phyloP scores from a whole-genome alignment of 805 yeast species.

The Ogataea henricii region DNA sequence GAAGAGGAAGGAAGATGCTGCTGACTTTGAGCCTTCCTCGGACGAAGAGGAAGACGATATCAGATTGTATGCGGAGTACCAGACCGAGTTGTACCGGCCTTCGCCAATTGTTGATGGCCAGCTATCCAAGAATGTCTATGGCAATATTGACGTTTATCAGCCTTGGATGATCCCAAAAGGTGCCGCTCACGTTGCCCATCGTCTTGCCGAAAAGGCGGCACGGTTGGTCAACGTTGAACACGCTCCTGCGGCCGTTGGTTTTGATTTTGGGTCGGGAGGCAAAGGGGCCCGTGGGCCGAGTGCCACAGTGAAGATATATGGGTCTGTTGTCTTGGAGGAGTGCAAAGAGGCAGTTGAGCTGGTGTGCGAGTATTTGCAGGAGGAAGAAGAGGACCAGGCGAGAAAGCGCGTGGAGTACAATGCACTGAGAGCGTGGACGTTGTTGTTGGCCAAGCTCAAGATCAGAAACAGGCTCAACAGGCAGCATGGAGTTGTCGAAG shows the following conservation, averaged over 20 bases:
- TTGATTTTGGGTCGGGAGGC: slow-evolving; percentile 62
- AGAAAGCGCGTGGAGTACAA: slow-evolving; percentile 45
- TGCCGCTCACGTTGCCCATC: slow-evolving; percentile 59
- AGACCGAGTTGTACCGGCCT: slow-evolving; percentile 72
- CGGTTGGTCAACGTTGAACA: slow-evolving; percentile 67
- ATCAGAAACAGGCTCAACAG: slow-evolving; percentile 48
- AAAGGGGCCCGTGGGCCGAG: slow-evolving; percentile 30
- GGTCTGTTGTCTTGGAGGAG: slow-evolving; percentile 71
- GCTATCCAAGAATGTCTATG: slow-evolving; percentile 74
- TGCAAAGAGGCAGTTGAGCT: slow-evolving; percentile 59
- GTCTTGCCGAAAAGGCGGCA: slow-evolving; percentile 70
- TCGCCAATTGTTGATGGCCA: slow-evolving; percentile 65
- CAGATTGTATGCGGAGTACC: slow-evolving; percentile 73
- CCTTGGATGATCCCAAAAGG: slow-evolving; percentile 84
- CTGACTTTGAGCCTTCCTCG: slow-evolving; percentile 26
- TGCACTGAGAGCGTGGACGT: slow-evolving; percentile 57
- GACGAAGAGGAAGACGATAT: slow-evolving; percentile 44
- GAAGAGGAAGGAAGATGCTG: slow-evolving; percentile 26
- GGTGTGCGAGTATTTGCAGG: slow-evolving; percentile 50
- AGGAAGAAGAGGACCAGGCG: slow-evolving; percentile 50
- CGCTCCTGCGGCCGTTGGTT: slow-evolving; percentile 86
- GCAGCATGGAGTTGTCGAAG: slow-evolving; percentile 47
- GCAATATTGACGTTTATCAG: slow-evolving; percentile 80
- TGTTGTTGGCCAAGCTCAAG: slow-evolving; percentile 50
- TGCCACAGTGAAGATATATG: slow-evolving; percentile 68